Percentiles rank a stretch among this genome's conserved stretches.
phyloP scores from a whole-genome alignment of 2,329 filamentous ascomycete species.

The Aspergillus jensenii region DNA sequence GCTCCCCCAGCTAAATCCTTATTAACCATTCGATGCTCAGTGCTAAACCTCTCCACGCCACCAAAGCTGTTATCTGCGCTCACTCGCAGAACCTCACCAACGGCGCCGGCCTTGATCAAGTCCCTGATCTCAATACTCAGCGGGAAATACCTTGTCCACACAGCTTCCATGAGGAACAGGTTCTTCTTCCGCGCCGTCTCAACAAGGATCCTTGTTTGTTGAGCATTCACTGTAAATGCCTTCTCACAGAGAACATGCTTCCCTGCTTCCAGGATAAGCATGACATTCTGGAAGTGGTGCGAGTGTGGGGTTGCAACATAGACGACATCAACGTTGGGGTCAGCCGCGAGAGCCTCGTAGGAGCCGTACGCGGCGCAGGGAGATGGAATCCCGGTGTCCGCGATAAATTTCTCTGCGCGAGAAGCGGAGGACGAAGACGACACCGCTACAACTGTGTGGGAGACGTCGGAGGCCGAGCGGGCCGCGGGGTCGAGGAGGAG shows the following conservation, averaged over 20 bases:
- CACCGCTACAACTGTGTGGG: constrained; percentile 75
- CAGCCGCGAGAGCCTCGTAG: constrained; percentile 77
- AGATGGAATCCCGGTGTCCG: constrained; percentile 66
- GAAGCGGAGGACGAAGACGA: constrained; percentile 73
- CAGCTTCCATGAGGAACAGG: constrained; percentile 79
- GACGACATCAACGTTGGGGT: constrained; percentile 77
- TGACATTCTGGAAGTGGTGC: constrained; percentile 88
- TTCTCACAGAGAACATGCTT: constrained; percentile 93
- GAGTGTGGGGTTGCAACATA: constrained; percentile 90
- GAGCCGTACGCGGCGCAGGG: constrained; percentile 73
- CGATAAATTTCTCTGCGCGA: constrained; percentile 71
- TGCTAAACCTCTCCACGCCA: constrained; percentile 57
- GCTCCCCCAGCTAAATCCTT: constrained; percentile 78
- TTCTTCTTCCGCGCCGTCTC: constrained; percentile 71
- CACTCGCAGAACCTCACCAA: constrained; percentile 60
- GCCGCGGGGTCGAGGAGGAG: constrained; percentile 70
- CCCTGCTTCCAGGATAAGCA: constrained; percentile 77
- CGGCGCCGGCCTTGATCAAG: constrained; percentile 58
- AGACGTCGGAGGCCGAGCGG: constrained; percentile 69
- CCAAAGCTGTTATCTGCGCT: constrained; percentile 64
- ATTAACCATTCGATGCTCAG: constrained; percentile 78
- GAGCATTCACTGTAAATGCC: constrained; percentile 79
- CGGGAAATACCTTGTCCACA: constrained; percentile 89
- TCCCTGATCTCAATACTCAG: constrained; percentile 68
- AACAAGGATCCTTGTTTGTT: constrained; percentile 71